phyloP scores from a whole-genome alignment of 306 rosid species.

The Castanea sativa region DNA sequence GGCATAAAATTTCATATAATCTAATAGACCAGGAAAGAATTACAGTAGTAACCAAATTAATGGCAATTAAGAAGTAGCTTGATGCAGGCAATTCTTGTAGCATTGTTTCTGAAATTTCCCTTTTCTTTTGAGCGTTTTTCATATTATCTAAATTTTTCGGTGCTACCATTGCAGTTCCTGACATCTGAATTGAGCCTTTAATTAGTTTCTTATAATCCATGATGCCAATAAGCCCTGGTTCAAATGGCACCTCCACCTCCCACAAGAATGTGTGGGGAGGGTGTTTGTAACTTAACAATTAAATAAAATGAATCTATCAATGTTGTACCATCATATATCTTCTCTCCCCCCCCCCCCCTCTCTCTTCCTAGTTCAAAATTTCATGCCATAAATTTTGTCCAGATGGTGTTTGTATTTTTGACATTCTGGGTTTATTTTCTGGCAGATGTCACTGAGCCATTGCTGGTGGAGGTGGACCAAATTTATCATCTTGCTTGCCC shows the following conservation, averaged over 20 bases:
- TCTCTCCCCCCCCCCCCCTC: fast-evolving
- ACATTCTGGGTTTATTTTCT: not conserved
- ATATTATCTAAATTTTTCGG: not conserved
- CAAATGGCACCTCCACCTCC: no score
- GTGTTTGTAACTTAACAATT: no score
- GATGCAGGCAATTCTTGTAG: not conserved
- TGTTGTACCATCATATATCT: not conserved
- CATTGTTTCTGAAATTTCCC: not conserved
- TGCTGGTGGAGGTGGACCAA: slow-evolving; percentile 89
- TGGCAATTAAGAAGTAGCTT: not conserved
- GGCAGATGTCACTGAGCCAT: slow-evolving; percentile 84
- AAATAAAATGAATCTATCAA: no score
- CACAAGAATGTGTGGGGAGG: no score
- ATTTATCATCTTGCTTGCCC: slow-evolving; percentile 98
- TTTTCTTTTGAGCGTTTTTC: not conserved
- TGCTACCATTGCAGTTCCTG: not conserved
- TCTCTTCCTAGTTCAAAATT: not conserved
- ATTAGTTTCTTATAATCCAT: not conserved
- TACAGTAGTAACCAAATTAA: not conserved
- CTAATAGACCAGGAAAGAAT: not conserved
- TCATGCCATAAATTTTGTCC: not conserved
- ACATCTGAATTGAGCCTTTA: not conserved
- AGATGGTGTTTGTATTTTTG: not conserved
- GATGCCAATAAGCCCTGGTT: not conserved
- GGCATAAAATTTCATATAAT: not conserved